A percentile compares a stretch with the other conserved stretches of the same genome.
Evolutionary conservation across 352 stramenopile genomes (phyloP).

Genomic region (Phytophthora sp.): DNA sequence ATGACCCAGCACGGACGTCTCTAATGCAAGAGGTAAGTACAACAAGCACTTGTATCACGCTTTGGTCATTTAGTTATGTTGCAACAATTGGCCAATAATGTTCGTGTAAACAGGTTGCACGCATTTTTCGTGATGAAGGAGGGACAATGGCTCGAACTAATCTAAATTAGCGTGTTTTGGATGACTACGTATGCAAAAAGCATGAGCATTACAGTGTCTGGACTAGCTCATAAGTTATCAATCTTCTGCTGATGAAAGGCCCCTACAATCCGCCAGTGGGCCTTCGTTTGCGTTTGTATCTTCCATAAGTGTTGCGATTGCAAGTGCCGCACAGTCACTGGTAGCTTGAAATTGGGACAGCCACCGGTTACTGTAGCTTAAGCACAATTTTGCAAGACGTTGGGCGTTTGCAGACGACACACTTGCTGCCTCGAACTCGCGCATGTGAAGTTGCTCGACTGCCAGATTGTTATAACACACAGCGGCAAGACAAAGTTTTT

Average conservation of each 20-base stretch:
- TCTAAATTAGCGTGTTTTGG: not conserved
- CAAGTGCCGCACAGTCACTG: slow-evolving; percentile 71
- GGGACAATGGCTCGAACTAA: slow-evolving; percentile 11
- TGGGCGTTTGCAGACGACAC: slow-evolving; percentile 86
- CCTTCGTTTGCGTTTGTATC: slow-evolving; percentile 43
- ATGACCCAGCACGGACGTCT: slow-evolving; percentile 27
- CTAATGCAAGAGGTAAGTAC: slow-evolving; percentile 30
- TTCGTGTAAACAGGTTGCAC: slow-evolving; percentile 20
- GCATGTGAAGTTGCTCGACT: slow-evolving; percentile 88
- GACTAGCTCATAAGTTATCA: too few species aligned
- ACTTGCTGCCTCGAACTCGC: slow-evolving; percentile 81
- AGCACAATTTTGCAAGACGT: slow-evolving; percentile 87
- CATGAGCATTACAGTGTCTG: too few species aligned
- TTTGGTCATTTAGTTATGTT: too few species aligned
- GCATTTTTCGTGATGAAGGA: slow-evolving; percentile 47
- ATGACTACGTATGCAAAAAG: not conserved
- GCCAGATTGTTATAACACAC: slow-evolving; percentile 94
- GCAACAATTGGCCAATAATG: not conserved
- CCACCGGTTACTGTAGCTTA: slow-evolving; percentile 93
- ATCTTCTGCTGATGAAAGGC: slow-evolving; percentile 4
- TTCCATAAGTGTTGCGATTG: slow-evolving; percentile 76
- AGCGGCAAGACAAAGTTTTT: slow-evolving; percentile 91
- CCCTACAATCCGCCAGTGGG: slow-evolving; percentile 5
- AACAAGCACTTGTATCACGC: too few species aligned
- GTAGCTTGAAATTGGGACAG: slow-evolving; percentile 89